Evolutionary conservation across 2,329 filamentous ascomycete genomes (phyloP).

Genomic region (Colletotrichum coccodes): DNA sequence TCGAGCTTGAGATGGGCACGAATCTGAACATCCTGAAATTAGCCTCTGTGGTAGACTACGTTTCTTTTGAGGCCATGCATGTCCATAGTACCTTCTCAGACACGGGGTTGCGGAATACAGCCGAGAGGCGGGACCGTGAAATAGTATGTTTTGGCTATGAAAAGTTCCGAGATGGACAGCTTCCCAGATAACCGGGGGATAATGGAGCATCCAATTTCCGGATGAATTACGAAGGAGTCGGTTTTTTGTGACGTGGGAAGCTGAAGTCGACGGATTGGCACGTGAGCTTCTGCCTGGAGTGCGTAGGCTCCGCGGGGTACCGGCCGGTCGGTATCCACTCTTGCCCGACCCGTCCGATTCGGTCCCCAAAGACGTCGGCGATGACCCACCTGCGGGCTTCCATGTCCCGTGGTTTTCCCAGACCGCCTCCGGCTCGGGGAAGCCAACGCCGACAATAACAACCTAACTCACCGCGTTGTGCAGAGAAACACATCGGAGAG

Average conservation of each 20-base stretch:
- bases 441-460: background rate
- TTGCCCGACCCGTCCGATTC: background rate
- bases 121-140: background rate
- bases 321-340: background rate
- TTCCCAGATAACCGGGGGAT: background rate
- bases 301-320: background rate
- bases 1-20: background rate
- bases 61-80: background rate
- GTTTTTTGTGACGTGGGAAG: background rate
- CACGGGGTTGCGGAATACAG: background rate
- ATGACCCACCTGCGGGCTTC: background rate
- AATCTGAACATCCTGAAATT: background rate
- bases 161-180: background rate
- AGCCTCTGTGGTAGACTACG: background rate
- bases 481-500: background rate
- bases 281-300: conserved; percentile 27
- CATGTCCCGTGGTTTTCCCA: background rate
- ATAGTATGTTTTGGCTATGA: background rate
- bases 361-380: background rate
- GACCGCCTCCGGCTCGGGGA: too few relatives aligned
- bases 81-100: background rate
- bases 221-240: background rate
- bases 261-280: background rate
- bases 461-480: background rate
- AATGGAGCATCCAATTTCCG: background rate